Base-by-base conservation (phyloP, 768 basidiomycete genomes). In the Polyporus arcularius region DNA sequence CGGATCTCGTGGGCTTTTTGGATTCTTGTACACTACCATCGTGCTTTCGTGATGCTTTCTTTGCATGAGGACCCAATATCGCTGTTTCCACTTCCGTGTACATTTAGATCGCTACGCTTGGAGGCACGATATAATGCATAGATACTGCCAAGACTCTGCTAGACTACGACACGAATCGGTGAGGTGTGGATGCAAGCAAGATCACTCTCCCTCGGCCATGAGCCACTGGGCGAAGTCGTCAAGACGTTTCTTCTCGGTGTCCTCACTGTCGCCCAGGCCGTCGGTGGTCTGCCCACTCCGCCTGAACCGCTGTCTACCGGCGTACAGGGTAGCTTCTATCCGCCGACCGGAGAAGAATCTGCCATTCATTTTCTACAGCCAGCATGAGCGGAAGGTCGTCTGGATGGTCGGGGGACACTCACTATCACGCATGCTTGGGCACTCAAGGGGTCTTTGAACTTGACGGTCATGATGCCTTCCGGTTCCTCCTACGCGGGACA, bases 401-500 rank as follows among this genome's bases (percentile, higher is more conserved):
- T 18, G 12, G 28, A 28, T 28, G 10, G 1, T 15, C 26, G 30
- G 61, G 65, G 40, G 53, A 48, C 31, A 79, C 89, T 65, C 65
- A 92, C 94, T 62, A 94, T 60, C 18, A 99, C 78, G 68, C 96
- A 99, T 4, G 94, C 96, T 73, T 96, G 89, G 4, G 97, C 97
- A 59, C 93, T 86, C n/a, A 96, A 67, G 14, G 92, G 83, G 68
- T 98, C 96, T 58, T 87, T 87, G 79, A 98, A 99, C 67, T 98
- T 97, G 63, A 98, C 88, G 0, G 95, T 96, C 86, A 98, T 98
- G 63, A 98, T 76, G 4, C 97, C 96, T 40, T 96, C 94, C 38
- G 85, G 75, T 73, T 99, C 97, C 80, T 89, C 86, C 95, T 99
- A 75, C 43, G 60, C 26, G 12, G 28, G 38, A 26, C 18, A 26